These are phyloP conservation scores for Clarireedia monteithiana DNA, from an alignment of 2,329 filamentous ascomycete genomes.

Conservation along the genomic window DNA sequence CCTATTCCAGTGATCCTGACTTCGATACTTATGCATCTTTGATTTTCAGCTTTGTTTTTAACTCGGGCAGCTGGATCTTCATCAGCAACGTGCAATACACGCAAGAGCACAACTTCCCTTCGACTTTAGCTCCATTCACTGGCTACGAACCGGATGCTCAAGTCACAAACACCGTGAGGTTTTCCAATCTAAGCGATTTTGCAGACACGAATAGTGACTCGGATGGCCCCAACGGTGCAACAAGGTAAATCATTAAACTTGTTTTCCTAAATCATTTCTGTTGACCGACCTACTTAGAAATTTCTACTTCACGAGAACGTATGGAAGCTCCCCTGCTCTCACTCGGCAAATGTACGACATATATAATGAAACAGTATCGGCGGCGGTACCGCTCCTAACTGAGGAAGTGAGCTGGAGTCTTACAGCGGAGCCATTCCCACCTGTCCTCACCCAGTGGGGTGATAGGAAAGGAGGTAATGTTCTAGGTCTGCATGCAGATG, in stretches of 20 bases:
- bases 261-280: not conserved
- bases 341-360: constrained; percentile 1
- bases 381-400: not conserved
- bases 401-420: constrained; percentile 1
- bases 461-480: constrained; percentile 6
- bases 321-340: not conserved
- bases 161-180: not conserved
- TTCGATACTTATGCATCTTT: not conserved
- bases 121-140: not conserved
- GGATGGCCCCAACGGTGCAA: not conserved
- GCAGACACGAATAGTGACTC: not conserved
- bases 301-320: not conserved
- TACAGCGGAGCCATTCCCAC: constrained; percentile 9
- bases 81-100: not conserved
- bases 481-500: constrained; percentile 5
- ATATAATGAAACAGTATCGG: not conserved
- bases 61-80: not conserved
- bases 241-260: not conserved
- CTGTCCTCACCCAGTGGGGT: constrained; percentile 7
- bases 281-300: not conserved
- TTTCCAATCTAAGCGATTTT: not conserved
- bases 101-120: not conserved
- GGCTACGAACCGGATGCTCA: not conserved
- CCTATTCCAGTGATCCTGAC: not conserved
- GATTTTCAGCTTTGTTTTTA: not conserved